Evolutionary conservation across 2,329 filamentous ascomycete species (phyloP).

Genomic region (Xylariaceae sp.): DNA sequence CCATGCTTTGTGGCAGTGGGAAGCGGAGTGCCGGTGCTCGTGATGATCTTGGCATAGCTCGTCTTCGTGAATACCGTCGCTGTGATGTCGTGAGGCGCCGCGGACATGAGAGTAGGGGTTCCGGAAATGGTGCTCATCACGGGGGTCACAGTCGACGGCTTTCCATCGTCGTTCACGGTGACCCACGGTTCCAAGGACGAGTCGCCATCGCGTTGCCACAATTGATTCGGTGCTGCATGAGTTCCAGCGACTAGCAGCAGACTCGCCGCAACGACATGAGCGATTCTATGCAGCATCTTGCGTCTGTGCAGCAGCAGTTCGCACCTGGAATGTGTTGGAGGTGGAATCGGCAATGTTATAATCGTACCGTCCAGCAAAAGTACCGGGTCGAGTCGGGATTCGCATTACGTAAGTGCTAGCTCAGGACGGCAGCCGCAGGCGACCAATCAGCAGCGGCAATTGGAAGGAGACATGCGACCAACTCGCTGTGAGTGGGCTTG

Average conservation of each 20-base stretch:
- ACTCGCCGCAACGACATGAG: constrained; percentile 18
- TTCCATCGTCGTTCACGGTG: constrained; percentile 43
- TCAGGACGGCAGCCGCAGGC: neutral
- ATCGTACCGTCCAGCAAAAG: neutral
- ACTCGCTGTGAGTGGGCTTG: too few relatives aligned
- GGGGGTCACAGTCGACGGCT: constrained; percentile 47
- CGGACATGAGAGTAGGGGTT: constrained; percentile 38
- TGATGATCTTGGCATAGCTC: constrained; percentile 28
- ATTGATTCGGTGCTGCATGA: constrained; percentile 22
- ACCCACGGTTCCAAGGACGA: constrained; percentile 47
- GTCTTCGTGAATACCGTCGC: constrained; percentile 35
- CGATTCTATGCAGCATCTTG: constrained; percentile 17
- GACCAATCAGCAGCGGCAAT: neutral
- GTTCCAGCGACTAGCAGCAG: constrained; percentile 23
- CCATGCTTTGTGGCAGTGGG: constrained; percentile 39
- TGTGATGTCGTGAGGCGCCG: constrained; percentile 39
- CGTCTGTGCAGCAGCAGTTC: neutral
- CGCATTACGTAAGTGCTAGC: neutral
- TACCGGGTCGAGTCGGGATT: neutral
- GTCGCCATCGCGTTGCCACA: constrained; percentile 20
- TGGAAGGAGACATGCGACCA: too few relatives aligned
- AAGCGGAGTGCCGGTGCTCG: constrained; percentile 40
- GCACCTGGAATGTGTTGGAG: too few relatives aligned
- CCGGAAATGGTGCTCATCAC: constrained; percentile 43
- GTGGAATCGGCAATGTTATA: neutral